Conservation (phyloP, 441 rosid species). For the Gossypium schwendimanii region DNA sequence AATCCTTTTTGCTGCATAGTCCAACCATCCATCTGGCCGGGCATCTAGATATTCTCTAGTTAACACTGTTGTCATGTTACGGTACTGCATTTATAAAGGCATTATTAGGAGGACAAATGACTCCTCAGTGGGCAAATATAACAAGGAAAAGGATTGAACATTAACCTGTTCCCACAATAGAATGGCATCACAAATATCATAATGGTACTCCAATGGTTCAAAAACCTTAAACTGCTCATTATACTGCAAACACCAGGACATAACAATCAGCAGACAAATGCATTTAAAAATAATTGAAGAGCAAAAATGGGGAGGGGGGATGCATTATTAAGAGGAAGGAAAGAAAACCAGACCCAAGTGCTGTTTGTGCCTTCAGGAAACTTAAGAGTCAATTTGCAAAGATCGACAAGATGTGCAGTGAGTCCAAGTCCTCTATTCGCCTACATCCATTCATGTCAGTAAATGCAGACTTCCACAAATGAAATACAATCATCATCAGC, state of each 20-base stretch:
- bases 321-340: slow-evolving; percentile 8
- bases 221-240: slow-evolving; percentile 74
- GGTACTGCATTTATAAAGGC: slow-evolving; percentile 57
- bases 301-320: background rate
- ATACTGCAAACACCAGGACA: slow-evolving; percentile 43
- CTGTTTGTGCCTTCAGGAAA: slow-evolving; percentile 93
- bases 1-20: slow-evolving; percentile 91
- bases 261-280: slow-evolving; percentile 3
- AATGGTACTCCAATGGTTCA: slow-evolving; percentile 85
- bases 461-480: background rate
- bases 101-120: slow-evolving; percentile 29
- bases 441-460: slow-evolving; percentile 29
- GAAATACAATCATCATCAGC: background rate
- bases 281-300: background rate
- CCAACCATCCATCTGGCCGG: slow-evolving; percentile 96
- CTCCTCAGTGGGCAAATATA: slow-evolving; percentile 7
- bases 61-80: slow-evolving; percentile 93
- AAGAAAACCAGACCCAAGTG: slow-evolving; percentile 63
- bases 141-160: slow-evolving; percentile 2
- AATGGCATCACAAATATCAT: slow-evolving; percentile 80
- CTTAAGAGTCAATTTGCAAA: slow-evolving; percentile 74
- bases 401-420: slow-evolving; percentile 57
- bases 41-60: slow-evolving; percentile 90
- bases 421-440: slow-evolving; percentile 88
- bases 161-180: slow-evolving; percentile 95